A percentile compares a stretch with the other conserved stretches of the same genome.
Conservation (phyloP, 768 basidiomycete species). For the Saitozyma podzolica region DNA sequence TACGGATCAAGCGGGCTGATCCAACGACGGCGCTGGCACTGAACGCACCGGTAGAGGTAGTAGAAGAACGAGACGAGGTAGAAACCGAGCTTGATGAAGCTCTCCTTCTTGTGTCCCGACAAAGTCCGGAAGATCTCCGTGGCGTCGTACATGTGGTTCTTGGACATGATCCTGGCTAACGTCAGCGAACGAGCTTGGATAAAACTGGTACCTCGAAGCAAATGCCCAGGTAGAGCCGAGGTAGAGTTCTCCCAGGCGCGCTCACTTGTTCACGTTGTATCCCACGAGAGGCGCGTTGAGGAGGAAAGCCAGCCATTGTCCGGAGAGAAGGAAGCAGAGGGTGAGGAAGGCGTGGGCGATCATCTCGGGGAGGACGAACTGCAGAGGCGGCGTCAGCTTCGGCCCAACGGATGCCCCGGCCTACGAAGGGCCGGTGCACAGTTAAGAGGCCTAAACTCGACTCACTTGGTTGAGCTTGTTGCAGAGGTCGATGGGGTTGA, state of each 20-base stretch:
- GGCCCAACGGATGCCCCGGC: background rate
- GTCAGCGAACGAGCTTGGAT: slow-evolving; percentile 4
- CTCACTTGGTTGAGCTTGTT: slow-evolving; percentile 96
- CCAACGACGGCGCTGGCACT: background rate
- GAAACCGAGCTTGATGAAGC: slow-evolving; percentile 83
- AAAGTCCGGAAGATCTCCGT: slow-evolving; percentile 98
- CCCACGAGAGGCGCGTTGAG: slow-evolving; percentile 83
- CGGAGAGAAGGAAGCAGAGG: slow-evolving; percentile 83
- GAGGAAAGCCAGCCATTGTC: slow-evolving; percentile 91
- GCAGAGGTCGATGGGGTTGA: slow-evolving; percentile 99
- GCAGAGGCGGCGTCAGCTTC: slow-evolving; percentile 8
- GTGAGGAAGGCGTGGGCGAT: slow-evolving; percentile 89
- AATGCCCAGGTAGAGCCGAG: background rate
- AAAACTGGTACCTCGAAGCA: background rate
- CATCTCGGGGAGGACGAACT: slow-evolving; percentile 99
- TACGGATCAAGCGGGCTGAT: slow-evolving; percentile 7
- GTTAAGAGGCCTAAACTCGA: slow-evolving; percentile 9
- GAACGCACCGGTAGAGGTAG: slow-evolving; percentile 63
- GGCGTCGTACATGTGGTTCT: slow-evolving; percentile 98
- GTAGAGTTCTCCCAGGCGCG: slow-evolving; percentile 17
- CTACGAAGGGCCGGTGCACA: background rate
- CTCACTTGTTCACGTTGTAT: slow-evolving; percentile 93
- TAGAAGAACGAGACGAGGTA: slow-evolving; percentile 63
- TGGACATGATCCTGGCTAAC: slow-evolving; percentile 72
- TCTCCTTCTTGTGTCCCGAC: slow-evolving; percentile 91